These are phyloP conservation scores for Tulasnella sp. DNA, from an alignment of 768 basidiomycete species.

Conservation along the genomic window DNA sequence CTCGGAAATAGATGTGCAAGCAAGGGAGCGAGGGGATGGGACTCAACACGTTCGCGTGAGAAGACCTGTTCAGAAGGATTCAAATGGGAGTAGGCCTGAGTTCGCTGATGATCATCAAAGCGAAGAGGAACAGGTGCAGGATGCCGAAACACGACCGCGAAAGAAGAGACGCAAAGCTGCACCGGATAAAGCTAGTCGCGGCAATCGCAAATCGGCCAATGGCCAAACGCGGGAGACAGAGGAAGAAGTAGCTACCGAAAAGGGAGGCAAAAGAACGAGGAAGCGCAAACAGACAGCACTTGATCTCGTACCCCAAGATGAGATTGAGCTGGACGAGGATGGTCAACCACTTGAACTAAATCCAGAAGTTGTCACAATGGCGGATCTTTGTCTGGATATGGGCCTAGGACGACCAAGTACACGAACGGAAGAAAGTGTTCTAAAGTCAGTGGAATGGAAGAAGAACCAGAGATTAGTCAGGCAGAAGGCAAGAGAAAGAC, in stretches of 20 bases:
- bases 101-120: neutral
- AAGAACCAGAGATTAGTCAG: slow-evolving; percentile 29
- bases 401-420: slow-evolving; percentile 69
- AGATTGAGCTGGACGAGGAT: slow-evolving; percentile 8
- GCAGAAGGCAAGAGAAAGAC: slow-evolving; percentile 56
- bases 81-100: neutral
- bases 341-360: slow-evolving; percentile 4
- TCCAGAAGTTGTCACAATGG: slow-evolving; percentile 9
- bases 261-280: neutral
- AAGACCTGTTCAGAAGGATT: neutral
- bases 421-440: slow-evolving; percentile 52
- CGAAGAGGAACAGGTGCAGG: neutral
- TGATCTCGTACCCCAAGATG: slow-evolving; percentile 3
- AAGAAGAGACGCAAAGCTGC: neutral
- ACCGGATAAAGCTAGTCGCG: neutral
- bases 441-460: slow-evolving; percentile 21
- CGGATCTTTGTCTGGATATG: slow-evolving; percentile 46
- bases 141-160: neutral
- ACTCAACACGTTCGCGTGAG: no score
- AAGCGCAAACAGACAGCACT: slow-evolving; percentile 5
- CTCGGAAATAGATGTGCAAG: no score
- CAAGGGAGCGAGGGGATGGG: no score
- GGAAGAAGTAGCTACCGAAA: neutral
- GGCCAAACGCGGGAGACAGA: neutral
- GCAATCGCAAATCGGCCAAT: neutral